Base-by-base conservation (phyloP, 495 filamentous ascomycete species). In the Podospora anserina region DNA sequence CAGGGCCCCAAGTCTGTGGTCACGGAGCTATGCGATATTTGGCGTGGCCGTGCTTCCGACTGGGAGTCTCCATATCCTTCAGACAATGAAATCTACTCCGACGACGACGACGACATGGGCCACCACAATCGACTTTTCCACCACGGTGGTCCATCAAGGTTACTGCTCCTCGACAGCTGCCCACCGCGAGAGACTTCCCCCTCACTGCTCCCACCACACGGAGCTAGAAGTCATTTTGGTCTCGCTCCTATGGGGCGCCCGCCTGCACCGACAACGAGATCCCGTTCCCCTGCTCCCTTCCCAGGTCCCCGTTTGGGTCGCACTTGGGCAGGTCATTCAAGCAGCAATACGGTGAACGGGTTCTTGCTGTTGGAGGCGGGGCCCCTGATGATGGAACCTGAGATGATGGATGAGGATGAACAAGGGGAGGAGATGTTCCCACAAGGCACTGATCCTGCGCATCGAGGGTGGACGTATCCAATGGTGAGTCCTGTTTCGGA, bases 1-100 rank as follows among this genome's bases (percentile, higher is more conserved):
- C 71, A 69, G 4, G 69, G 66, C 16, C 7, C 26, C 56, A 66
- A 61, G 20, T 71, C 74, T 7, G 55, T 60, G 4, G 74, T 68
- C 27, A 72, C 72, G 4, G 68, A 72, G 9, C 61, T 74, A 5
- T 76, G 74, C 30, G 75, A 77, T 19, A 72, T 77, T 19, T 77
- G 75, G 75, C 69, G 66, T 26, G 75, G 72, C 28, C 67, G 61
- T 27, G 66, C 74, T n/a, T 71, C 70, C 44, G 75, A 77, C 60
- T 77, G 74, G 74, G 75, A 77, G 56, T 76, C 71, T 4, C 75
- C 75, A 13, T 77, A 74, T 61, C 49, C 69, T 16, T 76, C 75
- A 2, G 59, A 44, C 59, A 66, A 71, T 1, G 66, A 55, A 11
- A 34, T 63, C 23, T 66, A 68, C 16, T 64, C 68, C 18, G 67